Evolutionary conservation across 257 asterid species (phyloP), one percentile per base, ranked within the genome.

Genomic region (Knoxia roxburghii): DNA sequence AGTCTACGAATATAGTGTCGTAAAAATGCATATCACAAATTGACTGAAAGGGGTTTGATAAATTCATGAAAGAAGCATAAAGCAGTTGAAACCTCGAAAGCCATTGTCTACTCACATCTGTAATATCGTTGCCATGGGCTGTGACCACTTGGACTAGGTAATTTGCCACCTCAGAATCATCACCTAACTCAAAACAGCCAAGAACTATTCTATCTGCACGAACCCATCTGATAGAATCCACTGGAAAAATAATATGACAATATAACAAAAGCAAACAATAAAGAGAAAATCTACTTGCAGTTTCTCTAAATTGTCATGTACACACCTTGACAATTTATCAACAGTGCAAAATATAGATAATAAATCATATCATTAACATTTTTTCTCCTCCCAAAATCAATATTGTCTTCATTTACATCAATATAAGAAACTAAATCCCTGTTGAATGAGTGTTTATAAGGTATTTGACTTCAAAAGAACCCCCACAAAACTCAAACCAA

Each of bases 151-250:
- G 97, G 77, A 94, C 85, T 45, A 75, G 37, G 82, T 90, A 94
- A 79, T 73, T 83, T 79, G 86, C 88, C 76, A 79, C 88, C 61
- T 81, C 90, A 23, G 87, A 87, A 13, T 80, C 89, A n/a, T 81
- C 91, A 80, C 75, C 78, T 71, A 77, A 63, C 37, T 78, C 80
- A 81, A 87, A 82, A 80, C 92, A 87, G 71, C 99, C 99, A 70
- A 94, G 76, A 76, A 87, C 83, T 48, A 94, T 79, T 81, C 89
- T 81, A 79, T 90, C 93, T 30, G 87, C 78, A 68, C 95, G 96
- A 78, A 86, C 75, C 97, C 97, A 94, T 68, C 89, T 78, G 84
- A 94, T 77, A 65, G 88, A 78, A 78, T 93, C 97, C 79, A 90
- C 99, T 94, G 86, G 71, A 41, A 58, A 62, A 56, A 81, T 6